phyloP scores from a whole-genome alignment of 2,329 filamentous ascomycete genomes.

The Huntiella abstrusa region DNA sequence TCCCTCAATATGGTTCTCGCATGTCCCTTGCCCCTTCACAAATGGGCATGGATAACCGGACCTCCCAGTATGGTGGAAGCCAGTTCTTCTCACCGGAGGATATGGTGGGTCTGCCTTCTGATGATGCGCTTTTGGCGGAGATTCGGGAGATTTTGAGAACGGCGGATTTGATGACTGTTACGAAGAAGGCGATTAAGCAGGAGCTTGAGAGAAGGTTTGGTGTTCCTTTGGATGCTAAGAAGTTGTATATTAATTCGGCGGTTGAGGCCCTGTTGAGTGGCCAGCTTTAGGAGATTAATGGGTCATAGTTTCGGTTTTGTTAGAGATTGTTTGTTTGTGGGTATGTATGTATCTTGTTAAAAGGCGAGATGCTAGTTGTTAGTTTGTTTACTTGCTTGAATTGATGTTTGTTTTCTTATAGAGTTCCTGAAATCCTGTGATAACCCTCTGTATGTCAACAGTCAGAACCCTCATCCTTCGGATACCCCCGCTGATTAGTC shows the following conservation, averaged over 20 bases:
- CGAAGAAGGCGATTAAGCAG: slow-evolving; percentile 93
- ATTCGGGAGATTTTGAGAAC: slow-evolving; percentile 85
- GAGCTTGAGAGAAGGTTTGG: slow-evolving; percentile 86
- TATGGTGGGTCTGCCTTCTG: slow-evolving; percentile 58
- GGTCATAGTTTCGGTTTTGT: background rate
- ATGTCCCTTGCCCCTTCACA: slow-evolving; percentile 69
- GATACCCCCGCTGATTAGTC: no score
- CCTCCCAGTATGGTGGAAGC: slow-evolving; percentile 41
- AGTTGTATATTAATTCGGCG: slow-evolving; percentile 82
- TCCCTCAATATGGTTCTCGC: slow-evolving; percentile 34
- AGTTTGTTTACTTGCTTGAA: slow-evolving; percentile 4
- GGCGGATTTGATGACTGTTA: slow-evolving; percentile 91
- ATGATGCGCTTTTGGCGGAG: slow-evolving; percentile 80
- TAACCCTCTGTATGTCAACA: no score
- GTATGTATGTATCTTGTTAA: slow-evolving; percentile 1
- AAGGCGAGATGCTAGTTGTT: slow-evolving; percentile 2
- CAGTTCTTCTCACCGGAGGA: slow-evolving; percentile 46
- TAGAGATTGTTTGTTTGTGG: slow-evolving; percentile 1
- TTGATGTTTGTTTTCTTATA: slow-evolving; percentile 2
- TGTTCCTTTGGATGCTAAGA: slow-evolving; percentile 67
- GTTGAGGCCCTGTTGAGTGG: slow-evolving; percentile 66
- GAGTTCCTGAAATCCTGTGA: background rate
- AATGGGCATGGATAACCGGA: slow-evolving; percentile 31
- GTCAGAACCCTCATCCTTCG: no score
- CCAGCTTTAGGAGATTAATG: slow-evolving; percentile 34